Base-by-base conservation (phyloP, 441 rosid genomes). In the Kokia cookei region DNA sequence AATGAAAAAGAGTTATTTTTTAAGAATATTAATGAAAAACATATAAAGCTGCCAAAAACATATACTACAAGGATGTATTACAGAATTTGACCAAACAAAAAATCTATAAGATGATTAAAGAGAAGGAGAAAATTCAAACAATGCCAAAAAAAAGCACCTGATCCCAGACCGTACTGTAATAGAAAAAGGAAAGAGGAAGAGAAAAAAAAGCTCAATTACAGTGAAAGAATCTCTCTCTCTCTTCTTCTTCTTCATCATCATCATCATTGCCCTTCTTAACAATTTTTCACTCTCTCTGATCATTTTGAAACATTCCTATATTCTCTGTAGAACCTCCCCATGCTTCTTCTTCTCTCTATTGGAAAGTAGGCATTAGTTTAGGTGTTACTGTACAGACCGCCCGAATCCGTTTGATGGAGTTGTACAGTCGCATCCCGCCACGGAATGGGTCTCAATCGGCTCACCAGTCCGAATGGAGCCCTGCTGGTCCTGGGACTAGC, bases 381-480 rank as follows among this genome's bases (percentile, higher is more conserved):
- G 75, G 71, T 65, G 69, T 62, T 15, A 77, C 85, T 87, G 91
- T 85, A 85, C 82, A 86, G 86, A 9, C 61, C 19, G 54, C 71
- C 66, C 67, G 74, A 65, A 13, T 64, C 69, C 40, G 37, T 53
- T 64, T 22, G 66, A 91, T 90, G 93, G 97, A 90, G 78, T 77
- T 91, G 80, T 93, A 93, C 82, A 92, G 86, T 58, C 93, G 82
- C 59, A 85, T 78, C 83, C 85, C 84, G 54, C 73, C 75, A 1
- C 78, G 85, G 65, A 87, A 82, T 68, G 94, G 84, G 74, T 84
- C 91, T 9, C 97, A 85, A 54, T 77, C 92, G 74, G 89, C 78
- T 48, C 84, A 76, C 48, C 82, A 72, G 43, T 58, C 85, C 59
- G 81, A 84, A 72, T 91, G 97, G 98, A 84, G 69, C 75, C 82